Base-by-base conservation (phyloP, 768 basidiomycete genomes). In the Suillus variegatus region DNA sequence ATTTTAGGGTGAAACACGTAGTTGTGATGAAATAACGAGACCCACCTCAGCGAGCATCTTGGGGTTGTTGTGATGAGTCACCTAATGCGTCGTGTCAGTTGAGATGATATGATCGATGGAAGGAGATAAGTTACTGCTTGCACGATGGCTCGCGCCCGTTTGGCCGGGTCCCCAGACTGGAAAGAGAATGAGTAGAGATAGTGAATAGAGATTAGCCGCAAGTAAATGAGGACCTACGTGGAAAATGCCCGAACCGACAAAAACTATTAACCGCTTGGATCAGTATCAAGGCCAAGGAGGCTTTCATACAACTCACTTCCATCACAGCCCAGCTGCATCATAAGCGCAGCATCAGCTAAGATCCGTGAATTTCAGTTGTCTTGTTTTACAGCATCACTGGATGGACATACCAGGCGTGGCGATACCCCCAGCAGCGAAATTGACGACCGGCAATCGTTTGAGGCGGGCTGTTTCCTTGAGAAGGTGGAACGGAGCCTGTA, bases 281-380 rank as follows among this genome's bases (percentile, higher is more conserved):
- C 68, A 40, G 54, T 18, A 63, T n/a, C 2, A 5, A 28, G 9
- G 13, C 38, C 4, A 16, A 51, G 7, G 25, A 51, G 16, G 63
- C 51, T 55, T 46, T 14, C 20, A 22, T 54, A 51, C 57, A 18
- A 77, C 88, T 67, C 73, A 95, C 95, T 92, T 82, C 96, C 95
- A 74, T 97, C 97, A 77, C 94, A 95, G 43, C 97, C 95, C 43
- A 99, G 86, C 74, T 97, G 95, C 96, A 99, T 99, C 97, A 98
- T 97, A 68, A 98, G 78, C 4, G 97, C 97, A 18, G 97, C 97
- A 77, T 99, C 97, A 69, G 93, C 95, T 88, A 66, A 69, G 28
- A 47, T 51, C 36, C 40, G 63, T 32, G 32, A 40, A 14, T 7
- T 18, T 68, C 28, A 68, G 63, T 6, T 25, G 25, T 43, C 22